Percentiles rank a stretch among this genome's conserved stretches.
Conservation (phyloP, 371 early-diverging fungal genomes). For the Rhizopus arrhizus region DNA sequence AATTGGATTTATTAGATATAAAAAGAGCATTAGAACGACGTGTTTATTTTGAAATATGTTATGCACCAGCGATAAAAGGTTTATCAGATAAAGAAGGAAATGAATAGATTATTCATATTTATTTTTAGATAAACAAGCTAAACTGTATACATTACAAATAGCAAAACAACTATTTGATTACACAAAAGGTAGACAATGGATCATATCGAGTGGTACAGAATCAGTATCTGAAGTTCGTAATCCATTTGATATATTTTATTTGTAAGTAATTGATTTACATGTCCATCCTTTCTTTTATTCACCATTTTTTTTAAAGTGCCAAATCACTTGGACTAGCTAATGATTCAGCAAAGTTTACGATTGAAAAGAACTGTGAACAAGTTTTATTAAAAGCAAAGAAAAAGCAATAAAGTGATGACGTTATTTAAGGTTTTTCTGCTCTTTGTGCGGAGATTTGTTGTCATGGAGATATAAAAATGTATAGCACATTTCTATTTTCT, state of each 20-base stretch:
- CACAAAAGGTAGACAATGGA: conserved; percentile 25
- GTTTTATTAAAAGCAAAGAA: conserved; percentile 14
- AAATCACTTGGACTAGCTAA: conserved; percentile 44
- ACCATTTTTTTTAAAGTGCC: conserved; percentile 20
- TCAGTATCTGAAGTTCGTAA: conserved; percentile 35
- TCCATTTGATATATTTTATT: conserved; percentile 35
- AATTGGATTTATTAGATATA: conserved; percentile 61
- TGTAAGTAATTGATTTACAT: conserved; percentile 29
- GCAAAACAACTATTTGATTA: conserved; percentile 31
- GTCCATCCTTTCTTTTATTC: neutral
- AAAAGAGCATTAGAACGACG: conserved; percentile 61
- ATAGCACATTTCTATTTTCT: conserved; percentile 5
- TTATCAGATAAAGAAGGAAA: too few relatives aligned
- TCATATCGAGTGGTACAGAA: conserved; percentile 40
- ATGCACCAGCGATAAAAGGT: conserved; percentile 76
- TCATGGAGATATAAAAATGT: neutral
- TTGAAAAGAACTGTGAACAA: conserved; percentile 31
- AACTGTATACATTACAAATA: conserved; percentile 31
- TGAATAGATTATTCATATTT: neutral
- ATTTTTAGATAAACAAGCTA: conserved; percentile 33
- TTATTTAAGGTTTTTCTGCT: neutral
- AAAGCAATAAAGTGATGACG: conserved; percentile 6
- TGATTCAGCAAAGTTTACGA: conserved; percentile 37
- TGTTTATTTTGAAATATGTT: conserved; percentile 82
- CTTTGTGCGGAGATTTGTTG: neutral